Conservation (phyloP, 345 rosid genomes). For the Eucalyptus tenuipes region DNA sequence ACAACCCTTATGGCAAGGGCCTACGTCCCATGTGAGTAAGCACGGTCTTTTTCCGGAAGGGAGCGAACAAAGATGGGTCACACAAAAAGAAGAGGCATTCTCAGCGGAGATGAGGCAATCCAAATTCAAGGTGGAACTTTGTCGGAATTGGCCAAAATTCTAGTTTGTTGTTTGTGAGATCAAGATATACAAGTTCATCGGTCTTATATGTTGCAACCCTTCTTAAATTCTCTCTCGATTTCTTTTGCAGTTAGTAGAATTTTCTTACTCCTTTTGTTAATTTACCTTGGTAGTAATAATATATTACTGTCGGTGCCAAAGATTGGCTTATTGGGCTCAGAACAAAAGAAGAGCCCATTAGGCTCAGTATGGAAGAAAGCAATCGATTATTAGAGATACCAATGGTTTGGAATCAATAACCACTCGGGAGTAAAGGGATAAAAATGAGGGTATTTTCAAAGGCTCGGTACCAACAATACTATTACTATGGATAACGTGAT, state of each 20-base stretch:
- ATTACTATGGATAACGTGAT: too few species aligned
- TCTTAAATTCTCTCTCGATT: neutral
- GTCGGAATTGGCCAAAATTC: neutral
- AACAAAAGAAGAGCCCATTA: too few species aligned
- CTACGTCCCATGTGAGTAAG: neutral
- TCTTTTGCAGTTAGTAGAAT: neutral
- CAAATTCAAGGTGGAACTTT: neutral
- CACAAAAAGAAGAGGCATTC: neutral
- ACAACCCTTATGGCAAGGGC: neutral
- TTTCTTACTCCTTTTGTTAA: neutral
- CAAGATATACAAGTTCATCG: neutral
- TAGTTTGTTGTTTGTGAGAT: neutral
- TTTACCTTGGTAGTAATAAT: neutral
- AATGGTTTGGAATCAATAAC: too few species aligned
- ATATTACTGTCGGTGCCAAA: neutral
- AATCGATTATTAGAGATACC: too few species aligned
- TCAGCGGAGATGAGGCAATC: neutral
- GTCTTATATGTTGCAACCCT: neutral
- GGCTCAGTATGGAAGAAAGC: too few species aligned
- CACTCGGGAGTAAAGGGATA: too few species aligned
- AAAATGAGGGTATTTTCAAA: too few species aligned
- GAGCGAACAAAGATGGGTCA: neutral
- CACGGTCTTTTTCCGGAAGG: neutral
- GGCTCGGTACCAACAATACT: too few species aligned
- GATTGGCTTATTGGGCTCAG: too few species aligned